Base-by-base conservation (phyloP, 129 eudicot species). In the Escallonia herrerae region DNA sequence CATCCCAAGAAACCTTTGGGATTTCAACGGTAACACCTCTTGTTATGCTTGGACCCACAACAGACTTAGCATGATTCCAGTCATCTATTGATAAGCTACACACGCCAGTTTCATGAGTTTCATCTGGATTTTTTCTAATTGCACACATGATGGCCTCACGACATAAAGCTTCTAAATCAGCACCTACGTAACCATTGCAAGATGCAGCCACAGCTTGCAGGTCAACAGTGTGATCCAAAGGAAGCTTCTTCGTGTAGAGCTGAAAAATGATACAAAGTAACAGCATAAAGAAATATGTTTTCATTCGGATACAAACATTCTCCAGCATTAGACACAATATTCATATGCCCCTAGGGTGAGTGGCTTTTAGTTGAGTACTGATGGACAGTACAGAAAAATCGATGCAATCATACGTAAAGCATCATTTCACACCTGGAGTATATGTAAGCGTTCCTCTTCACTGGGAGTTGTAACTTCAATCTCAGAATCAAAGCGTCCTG, bases 101-200 rank as follows among this genome's bases (percentile, higher is more conserved):
- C 40, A 67, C 15, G 44, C 63, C 72, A 69, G 45, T 68, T 65
- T 76, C 77, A 72, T 51, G 77, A 67, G 49, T 65, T 60, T 44
- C 71, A 74, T 77, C 74, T 4, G 80, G 68, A 71, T 76, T 64
- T 77, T 71, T 81, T 64, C 71, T 65, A 33, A 68, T 46, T 12
- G 95, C 91, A 77, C 79, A 64, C 74, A 78, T 63, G 22, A 83
- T 68, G 58, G 98, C 95, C 77, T 85, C 95, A 14, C 96, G 98
- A 72, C 98, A 89, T 78, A 93, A 78, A 70, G 95, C 96, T 82
- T 88, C 96, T 71, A 93, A 65, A 85, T 93, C 98, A 66, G 96
- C 98, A 51, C 98, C 98, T 38, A 89, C 96, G 73, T 85, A 93
- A 38, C 98, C 98, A 74, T 93, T 89, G 70, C 96, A 93, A 49